These are phyloP conservation scores for Saitozyma podzolica DNA, from an alignment of 768 basidiomycete genomes.

Conservation along the genomic window DNA sequence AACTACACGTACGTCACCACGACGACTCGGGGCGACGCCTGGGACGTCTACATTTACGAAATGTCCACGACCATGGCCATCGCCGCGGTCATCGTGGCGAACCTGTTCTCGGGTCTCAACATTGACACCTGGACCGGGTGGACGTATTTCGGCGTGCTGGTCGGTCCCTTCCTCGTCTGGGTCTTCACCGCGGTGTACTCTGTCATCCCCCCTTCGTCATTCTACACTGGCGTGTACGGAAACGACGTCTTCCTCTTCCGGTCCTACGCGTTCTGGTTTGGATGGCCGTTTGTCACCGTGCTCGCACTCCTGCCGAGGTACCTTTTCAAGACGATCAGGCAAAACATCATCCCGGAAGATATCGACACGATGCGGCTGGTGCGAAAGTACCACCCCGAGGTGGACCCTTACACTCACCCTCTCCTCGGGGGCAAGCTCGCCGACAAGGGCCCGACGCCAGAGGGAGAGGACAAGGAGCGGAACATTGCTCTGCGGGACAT, in stretches of 20 bases:
- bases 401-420: slow-evolving; percentile 62
- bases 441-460: slow-evolving; percentile 39
- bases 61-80: slow-evolving; percentile 84
- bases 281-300: slow-evolving; percentile 67
- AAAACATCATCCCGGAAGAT: slow-evolving; percentile 74
- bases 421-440: slow-evolving; percentile 51
- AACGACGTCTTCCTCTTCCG: slow-evolving; percentile 69
- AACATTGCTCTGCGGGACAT: slow-evolving; percentile 21
- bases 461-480: slow-evolving; percentile 12
- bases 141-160: slow-evolving; percentile 81
- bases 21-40: slow-evolving; percentile 77
- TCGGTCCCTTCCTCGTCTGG: slow-evolving; percentile 77
- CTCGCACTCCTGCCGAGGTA: slow-evolving; percentile 82
- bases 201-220: slow-evolving; percentile 68
- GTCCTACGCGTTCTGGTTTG: slow-evolving; percentile 87
- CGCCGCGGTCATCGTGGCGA: slow-evolving; percentile 72
- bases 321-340: slow-evolving; percentile 68
- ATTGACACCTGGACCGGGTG: slow-evolving; percentile 88
- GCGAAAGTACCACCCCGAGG: slow-evolving; percentile 66
- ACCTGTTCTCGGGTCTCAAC: slow-evolving; percentile 85
- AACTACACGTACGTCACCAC: slow-evolving; percentile 74
- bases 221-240: slow-evolving; percentile 49
- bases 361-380: slow-evolving; percentile 77
- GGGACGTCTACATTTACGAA: slow-evolving; percentile 69
- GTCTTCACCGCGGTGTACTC: slow-evolving; percentile 81